Evolutionary conservation across 139 green algal genomes (phyloP).

Genomic region (Pleodorina starrii): DNA sequence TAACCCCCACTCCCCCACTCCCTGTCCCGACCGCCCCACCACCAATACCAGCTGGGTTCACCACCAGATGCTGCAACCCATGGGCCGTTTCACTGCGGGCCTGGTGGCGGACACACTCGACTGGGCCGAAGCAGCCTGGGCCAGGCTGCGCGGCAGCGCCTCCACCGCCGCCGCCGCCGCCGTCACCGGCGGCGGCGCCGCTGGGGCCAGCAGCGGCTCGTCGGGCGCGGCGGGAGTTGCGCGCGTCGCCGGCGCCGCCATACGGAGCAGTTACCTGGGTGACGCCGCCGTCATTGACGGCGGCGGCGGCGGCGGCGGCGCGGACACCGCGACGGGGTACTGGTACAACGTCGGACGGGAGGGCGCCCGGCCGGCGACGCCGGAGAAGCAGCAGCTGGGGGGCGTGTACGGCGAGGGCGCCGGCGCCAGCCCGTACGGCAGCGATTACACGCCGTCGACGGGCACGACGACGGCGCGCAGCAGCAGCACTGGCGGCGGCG

Average conservation of each 20-base stretch:
- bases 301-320: neutral
- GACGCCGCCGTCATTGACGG: too few relatives aligned
- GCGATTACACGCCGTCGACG: constrained; percentile 16
- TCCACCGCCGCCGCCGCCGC: too few relatives aligned
- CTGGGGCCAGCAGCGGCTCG: too few relatives aligned
- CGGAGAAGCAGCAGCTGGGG: neutral
- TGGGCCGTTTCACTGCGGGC: neutral
- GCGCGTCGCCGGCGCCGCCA: too few relatives aligned
- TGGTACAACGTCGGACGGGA: too few relatives aligned
- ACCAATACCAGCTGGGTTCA: constrained; percentile 5
- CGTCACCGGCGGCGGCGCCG: too few relatives aligned
- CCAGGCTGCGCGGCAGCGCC: neutral
- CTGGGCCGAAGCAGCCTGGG: neutral
- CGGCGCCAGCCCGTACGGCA: neutral
- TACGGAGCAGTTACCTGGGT: neutral
- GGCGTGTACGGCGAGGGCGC: neutral
- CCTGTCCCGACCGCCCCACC: too few relatives aligned
- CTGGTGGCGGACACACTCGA: neutral
- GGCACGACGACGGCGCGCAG: neutral
- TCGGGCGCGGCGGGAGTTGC: too few relatives aligned
- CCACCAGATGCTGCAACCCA: neutral
- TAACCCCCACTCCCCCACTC: too few relatives aligned
- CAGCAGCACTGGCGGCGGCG: neutral
- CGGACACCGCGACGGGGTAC: too few relatives aligned
- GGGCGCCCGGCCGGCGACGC: too few relatives aligned